Evolutionary conservation across 129 eudicot species (phyloP).

Genomic region (Chrysanthemum makinoi): DNA sequence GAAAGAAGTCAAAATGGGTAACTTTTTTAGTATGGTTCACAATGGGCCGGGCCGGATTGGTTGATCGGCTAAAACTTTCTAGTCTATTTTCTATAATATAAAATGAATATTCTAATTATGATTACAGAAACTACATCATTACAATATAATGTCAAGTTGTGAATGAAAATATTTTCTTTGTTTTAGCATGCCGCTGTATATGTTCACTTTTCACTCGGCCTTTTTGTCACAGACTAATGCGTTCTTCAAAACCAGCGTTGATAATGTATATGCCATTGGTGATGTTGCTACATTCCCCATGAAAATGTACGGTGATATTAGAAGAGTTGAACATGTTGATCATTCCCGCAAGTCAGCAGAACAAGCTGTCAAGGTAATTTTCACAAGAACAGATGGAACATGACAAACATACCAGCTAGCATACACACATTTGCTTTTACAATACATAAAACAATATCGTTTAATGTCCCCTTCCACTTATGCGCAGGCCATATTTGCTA

Average conservation of each 20-base stretch:
- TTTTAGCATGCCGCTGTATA: not conserved
- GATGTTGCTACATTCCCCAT: constrained; percentile 86
- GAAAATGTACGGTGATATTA: constrained; percentile 61
- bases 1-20: no score
- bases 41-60: no score
- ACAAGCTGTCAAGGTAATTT: constrained; percentile 63
- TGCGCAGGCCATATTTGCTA: constrained; percentile 21
- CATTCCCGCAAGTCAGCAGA: constrained; percentile 86
- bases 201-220: not conserved
- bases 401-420: not conserved
- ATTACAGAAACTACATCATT: no score
- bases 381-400: not conserved
- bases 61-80: no score
- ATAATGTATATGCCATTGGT: constrained; percentile 79
- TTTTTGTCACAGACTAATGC: constrained; percentile 59
- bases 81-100: no score
- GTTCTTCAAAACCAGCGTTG: constrained; percentile 60
- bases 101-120: no score
- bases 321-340: constrained; percentile 91
- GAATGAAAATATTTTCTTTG: no score
- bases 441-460: no score
- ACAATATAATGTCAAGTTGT: constrained; percentile 29
- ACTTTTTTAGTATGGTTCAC: no score
- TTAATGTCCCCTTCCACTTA: not conserved
- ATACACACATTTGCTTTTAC: not conserved